Base-by-base conservation (phyloP, 176 grass and related monocot genomes). In the Carex littledalei region DNA sequence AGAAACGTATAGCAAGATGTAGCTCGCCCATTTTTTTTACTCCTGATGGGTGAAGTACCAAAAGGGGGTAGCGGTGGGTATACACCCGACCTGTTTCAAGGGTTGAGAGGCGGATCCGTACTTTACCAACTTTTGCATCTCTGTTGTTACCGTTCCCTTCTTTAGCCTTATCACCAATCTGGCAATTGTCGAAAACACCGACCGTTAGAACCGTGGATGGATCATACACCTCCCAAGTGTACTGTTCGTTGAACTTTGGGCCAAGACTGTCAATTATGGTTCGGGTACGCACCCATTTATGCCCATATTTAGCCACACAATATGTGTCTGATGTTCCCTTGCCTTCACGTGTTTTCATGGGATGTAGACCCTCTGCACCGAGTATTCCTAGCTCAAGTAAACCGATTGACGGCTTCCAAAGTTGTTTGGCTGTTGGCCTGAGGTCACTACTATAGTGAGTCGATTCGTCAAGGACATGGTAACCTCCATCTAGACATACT, bases 171-270 rank as follows among this genome's bases (percentile, higher is more conserved):
- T 94, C 96, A 34, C 88, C 93, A 63, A 95, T 89, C 82, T 94
- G 96, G 66, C 91, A 90, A 87, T 99, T 99, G 85, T 99, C 96
- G 13, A 99, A 99, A 71, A 92, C 96, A 87, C 93, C 96, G 79
- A 99, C 24, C 13, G 93, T 99, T 60, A 99, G 84, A 34, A 95
- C 91, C 41, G 96, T 99, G 55, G 91, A 84, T 3, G 96, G 96
- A 88, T 99, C 96, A 88, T 88, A 99, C 52, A 99, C 93, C 81
- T 99, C 96, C 96, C 96, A 99, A 57, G 93, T 99, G 69, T 99
- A 99, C 37, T 95, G 96, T 71, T 99, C 96, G 61, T 99, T 99
- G 88, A 90, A 99, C 35, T 73, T 99, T 4, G 96, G 96, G 63
- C 76, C 87, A 68, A 94, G 86, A 26, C 89, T 95, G 79, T 88